phyloP scores from a whole-genome alignment of 2,329 filamentous ascomycete species.

The Penicillium palitans region DNA sequence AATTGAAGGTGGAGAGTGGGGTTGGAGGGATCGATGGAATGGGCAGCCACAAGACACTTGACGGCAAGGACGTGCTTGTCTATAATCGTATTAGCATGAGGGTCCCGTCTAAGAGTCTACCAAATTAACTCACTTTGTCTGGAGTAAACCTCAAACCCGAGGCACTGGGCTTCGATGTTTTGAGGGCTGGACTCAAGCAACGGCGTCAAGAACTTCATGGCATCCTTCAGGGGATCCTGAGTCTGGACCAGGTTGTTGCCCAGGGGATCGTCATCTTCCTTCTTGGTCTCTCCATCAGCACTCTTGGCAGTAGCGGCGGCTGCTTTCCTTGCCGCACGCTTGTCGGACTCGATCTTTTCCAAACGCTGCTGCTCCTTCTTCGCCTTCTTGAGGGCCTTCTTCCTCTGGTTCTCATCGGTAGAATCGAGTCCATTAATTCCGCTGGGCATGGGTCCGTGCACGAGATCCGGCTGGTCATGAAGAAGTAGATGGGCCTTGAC shows the following conservation, averaged over 20 bases:
- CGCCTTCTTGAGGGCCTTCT: constrained; percentile 88
- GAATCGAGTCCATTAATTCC: constrained; percentile 54
- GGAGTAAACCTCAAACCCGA: constrained; percentile 87
- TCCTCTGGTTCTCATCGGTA: constrained; percentile 64
- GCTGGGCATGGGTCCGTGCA: constrained; percentile 61
- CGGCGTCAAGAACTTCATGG: constrained; percentile 80
- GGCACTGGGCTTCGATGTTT: constrained; percentile 76
- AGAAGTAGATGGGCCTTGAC: constrained; percentile 78
- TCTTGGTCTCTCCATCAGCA: constrained; percentile 63
- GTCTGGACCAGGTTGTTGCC: constrained; percentile 80
- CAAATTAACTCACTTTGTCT: constrained; percentile 66
- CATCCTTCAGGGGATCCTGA: constrained; percentile 77
- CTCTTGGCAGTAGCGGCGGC: constrained; percentile 62
- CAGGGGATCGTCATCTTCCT: constrained; percentile 85
- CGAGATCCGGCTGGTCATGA: constrained; percentile 69
- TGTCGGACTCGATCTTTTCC: constrained; percentile 77
- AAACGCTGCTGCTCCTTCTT: constrained; percentile 74
- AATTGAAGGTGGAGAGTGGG: constrained; percentile 74
- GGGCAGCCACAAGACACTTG: constrained; percentile 75
- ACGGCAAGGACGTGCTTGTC: constrained; percentile 87
- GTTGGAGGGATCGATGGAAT: constrained; percentile 66
- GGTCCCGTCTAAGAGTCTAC: not conserved
- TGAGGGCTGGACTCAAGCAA: constrained; percentile 80
- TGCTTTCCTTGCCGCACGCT: constrained; percentile 80
- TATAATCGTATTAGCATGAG: constrained; percentile 40